Conservation (phyloP, 148 eudicot species). For the Camellia sinensis region DNA sequence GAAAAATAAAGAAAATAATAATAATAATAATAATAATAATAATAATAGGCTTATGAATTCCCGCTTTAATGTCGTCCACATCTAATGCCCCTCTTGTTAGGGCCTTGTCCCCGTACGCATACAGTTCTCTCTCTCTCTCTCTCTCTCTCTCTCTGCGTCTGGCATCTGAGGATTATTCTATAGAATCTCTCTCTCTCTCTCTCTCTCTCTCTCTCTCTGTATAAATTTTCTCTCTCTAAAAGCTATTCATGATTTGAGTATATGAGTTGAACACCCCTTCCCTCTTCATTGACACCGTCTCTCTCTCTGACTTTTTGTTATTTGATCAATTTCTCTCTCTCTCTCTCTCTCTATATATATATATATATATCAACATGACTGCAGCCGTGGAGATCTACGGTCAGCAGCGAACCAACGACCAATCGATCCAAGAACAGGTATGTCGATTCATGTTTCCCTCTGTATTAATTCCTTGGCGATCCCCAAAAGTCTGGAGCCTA, state of each 20-base stretch:
- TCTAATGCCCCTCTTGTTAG: no score
- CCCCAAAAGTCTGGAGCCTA: background rate
- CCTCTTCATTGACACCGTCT: background rate
- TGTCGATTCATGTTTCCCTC: background rate
- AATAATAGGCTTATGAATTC: no score
- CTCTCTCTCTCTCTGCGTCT: background rate
- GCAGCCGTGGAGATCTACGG: conserved; percentile 24
- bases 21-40: no score
- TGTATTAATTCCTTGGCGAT: background rate
- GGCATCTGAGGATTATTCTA: background rate
- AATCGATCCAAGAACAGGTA: conserved; percentile 18
- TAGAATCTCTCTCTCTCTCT: background rate
- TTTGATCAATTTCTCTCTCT: background rate
- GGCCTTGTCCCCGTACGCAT: no score
- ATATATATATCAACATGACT: conserved; percentile 29
- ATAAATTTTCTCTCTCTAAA: background rate
- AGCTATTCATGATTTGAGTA: background rate
- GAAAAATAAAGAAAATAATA: no score
- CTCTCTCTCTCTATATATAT: no score
- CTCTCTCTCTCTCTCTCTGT: no score
- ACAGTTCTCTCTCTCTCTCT: background rate
- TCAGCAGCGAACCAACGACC: conserved; percentile 4
- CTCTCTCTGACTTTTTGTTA: background rate
- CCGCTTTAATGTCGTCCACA: no score
- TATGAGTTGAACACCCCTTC: background rate